Conservation (phyloP, 2,329 filamentous ascomycete species). For the Phialocephala sp. region DNA sequence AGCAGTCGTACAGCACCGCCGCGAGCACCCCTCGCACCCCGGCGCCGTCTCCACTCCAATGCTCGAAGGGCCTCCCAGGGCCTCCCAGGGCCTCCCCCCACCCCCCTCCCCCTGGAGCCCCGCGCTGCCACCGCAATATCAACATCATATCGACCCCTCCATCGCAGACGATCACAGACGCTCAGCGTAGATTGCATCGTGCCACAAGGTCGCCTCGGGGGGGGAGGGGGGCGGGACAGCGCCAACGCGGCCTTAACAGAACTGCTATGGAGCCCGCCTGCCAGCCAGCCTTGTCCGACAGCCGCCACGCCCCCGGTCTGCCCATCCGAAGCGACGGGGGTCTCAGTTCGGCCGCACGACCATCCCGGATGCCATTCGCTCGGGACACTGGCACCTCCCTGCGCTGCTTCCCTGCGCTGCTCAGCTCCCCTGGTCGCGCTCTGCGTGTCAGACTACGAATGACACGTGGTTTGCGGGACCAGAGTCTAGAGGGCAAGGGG, state of each 20-base stretch:
- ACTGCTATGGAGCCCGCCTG: background rate
- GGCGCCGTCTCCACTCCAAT: background rate
- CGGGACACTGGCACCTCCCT: background rate
- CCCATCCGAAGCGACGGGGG: background rate
- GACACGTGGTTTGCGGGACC: slow-evolving; percentile 11
- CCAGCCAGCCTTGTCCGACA: slow-evolving; percentile 10
- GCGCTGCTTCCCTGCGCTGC: background rate
- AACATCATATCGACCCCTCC: background rate
- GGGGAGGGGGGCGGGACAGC: background rate
- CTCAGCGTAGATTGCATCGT: background rate
- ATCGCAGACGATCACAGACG: no score
- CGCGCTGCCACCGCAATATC: background rate
- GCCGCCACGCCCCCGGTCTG: background rate
- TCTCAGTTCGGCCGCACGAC: slow-evolving; percentile 3
- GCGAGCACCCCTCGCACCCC: no score
- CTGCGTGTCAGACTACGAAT: slow-evolving; percentile 11
- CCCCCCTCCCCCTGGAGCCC: background rate
- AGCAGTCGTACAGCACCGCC: no score
- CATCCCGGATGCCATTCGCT: slow-evolving; percentile 5
- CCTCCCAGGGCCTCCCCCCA: no score
- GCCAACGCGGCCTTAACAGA: slow-evolving; percentile 1
- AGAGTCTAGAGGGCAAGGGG: no score
- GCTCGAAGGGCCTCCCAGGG: no score
- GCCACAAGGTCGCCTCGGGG: background rate
- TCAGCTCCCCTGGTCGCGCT: background rate